These are phyloP conservation scores for Smallanthus sonchifolius DNA, from an alignment of 129 eudicot genomes.

Conservation along the genomic window DNA sequence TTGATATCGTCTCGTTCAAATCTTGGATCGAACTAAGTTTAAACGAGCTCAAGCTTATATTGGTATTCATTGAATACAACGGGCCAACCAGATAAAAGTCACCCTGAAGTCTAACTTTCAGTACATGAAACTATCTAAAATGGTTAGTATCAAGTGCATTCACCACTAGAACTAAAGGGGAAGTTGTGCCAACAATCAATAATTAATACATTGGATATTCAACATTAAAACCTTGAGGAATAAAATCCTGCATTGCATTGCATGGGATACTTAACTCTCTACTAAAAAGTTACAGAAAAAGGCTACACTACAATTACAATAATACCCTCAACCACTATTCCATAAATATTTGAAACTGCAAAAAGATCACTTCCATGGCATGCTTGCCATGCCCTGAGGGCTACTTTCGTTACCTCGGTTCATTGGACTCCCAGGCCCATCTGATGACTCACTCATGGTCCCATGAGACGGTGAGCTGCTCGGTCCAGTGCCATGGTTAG, in stretches of 20 bases:
- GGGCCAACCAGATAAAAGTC: neutral
- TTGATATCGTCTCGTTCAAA: too few relatives aligned
- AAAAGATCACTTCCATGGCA: slow-evolving; percentile 74
- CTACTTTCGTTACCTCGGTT: slow-evolving; percentile 47
- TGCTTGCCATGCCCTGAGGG: slow-evolving; percentile 59
- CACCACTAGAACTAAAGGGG: neutral
- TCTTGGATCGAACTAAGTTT: too few relatives aligned
- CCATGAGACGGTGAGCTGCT: slow-evolving; percentile 88
- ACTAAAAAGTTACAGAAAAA: slow-evolving; percentile 25
- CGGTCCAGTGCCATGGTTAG: slow-evolving; percentile 34
- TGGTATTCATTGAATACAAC: too few relatives aligned
- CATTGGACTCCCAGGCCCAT: slow-evolving; percentile 70
- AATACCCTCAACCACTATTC: slow-evolving; percentile 19
- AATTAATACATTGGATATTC: neutral
- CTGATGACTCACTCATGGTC: slow-evolving; percentile 77
- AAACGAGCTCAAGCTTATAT: too few relatives aligned
- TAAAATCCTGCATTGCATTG: neutral
- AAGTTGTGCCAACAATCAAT: neutral
- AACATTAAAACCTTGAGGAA: neutral
- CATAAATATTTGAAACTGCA: slow-evolving; percentile 1
- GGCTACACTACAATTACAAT: slow-evolving; percentile 33
- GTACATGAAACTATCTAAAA: neutral
- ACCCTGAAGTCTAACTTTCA: neutral
- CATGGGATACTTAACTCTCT: slow-evolving; percentile 11
- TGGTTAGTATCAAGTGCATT: neutral